Conservation (phyloP, 2,329 filamentous ascomycete genomes). For the Chaetomiaceae sp. region DNA sequence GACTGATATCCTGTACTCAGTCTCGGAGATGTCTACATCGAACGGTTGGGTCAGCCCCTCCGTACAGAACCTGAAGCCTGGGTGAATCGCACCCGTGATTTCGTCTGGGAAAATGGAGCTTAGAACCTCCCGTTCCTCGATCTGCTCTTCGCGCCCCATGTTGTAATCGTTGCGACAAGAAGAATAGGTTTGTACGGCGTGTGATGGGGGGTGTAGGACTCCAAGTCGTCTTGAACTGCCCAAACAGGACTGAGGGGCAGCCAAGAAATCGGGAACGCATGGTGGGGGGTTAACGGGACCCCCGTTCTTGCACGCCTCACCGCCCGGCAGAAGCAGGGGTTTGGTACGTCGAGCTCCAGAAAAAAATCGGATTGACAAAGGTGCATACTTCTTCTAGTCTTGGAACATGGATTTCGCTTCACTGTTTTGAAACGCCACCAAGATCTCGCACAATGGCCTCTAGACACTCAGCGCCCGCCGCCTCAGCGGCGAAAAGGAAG, state of each 20-base stretch:
- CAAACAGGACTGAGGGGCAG: constrained; percentile 14
- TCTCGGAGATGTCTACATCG: constrained; percentile 77
- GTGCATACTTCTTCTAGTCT: not conserved
- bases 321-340: constrained; percentile 24
- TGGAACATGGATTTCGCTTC: not conserved
- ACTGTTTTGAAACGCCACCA: not conserved
- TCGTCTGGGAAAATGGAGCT: constrained; percentile 98
- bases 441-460: constrained; percentile 42
- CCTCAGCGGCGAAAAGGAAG: constrained; percentile 58
- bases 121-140: constrained; percentile 94
- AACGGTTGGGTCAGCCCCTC: constrained; percentile 3
- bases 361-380: constrained; percentile 15
- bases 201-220: not conserved
- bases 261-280: not conserved
- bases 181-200: too few relatives aligned
- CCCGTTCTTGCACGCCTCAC: constrained; percentile 8
- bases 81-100: constrained; percentile 66
- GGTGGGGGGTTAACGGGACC: constrained; percentile 13
- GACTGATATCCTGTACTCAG: constrained; percentile 81
- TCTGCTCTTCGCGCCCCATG: constrained; percentile 77
- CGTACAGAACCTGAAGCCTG: not conserved
- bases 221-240: not conserved
- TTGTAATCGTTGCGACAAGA: not conserved
- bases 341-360: not conserved
- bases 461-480: constrained; percentile 40